phyloP scores from a whole-genome alignment of 352 stramenopile genomes.

The Phytophthora constricta region DNA sequence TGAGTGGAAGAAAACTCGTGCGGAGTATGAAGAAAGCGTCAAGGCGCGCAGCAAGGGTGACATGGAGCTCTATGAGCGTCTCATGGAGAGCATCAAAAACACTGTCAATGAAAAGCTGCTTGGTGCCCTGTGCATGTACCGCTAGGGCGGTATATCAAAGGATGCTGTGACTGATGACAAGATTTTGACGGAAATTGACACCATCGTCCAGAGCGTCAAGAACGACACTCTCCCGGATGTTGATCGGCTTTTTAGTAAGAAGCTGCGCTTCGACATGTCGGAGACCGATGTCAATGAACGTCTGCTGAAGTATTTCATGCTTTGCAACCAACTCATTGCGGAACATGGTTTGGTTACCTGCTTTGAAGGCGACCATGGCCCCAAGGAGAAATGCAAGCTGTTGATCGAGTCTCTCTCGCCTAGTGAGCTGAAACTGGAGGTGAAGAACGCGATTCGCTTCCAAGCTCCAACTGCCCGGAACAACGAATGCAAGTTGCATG shows the following conservation, averaged over 20 bases:
- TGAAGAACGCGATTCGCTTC: conserved; percentile 6
- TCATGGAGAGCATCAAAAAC: not conserved
- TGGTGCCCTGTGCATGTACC: conserved; percentile 1
- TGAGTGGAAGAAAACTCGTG: conserved; percentile 6
- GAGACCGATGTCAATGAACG: conserved; percentile 15
- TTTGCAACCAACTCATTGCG: conserved; percentile 15
- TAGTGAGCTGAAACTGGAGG: not conserved
- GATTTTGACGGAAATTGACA: not conserved
- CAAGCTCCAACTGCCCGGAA: not conserved
- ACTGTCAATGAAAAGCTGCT: conserved; percentile 11
- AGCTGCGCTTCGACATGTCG: conserved; percentile 21
- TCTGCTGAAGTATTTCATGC: conserved; percentile 15
- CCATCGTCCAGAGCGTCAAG: conserved; percentile 12
- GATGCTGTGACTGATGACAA: conserved; percentile 1
- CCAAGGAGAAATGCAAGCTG: conserved; percentile 15
- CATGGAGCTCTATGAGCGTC: not conserved
- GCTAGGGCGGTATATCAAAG: conserved; percentile 4
- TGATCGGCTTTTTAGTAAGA: conserved; percentile 18
- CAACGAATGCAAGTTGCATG: conserved; percentile 3
- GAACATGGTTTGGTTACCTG: conserved; percentile 12
- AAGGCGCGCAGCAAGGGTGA: conserved; percentile 3
- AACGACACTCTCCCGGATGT: conserved; percentile 18
- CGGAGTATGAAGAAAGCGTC: conserved; percentile 9
- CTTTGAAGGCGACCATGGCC: conserved; percentile 3
- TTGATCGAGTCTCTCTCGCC: conserved; percentile 7